Percentiles rank a stretch among this genome's conserved stretches.
Evolutionary conservation across 495 filamentous ascomycete species (phyloP).

Genomic region (Penicillium simplicissimum): DNA sequence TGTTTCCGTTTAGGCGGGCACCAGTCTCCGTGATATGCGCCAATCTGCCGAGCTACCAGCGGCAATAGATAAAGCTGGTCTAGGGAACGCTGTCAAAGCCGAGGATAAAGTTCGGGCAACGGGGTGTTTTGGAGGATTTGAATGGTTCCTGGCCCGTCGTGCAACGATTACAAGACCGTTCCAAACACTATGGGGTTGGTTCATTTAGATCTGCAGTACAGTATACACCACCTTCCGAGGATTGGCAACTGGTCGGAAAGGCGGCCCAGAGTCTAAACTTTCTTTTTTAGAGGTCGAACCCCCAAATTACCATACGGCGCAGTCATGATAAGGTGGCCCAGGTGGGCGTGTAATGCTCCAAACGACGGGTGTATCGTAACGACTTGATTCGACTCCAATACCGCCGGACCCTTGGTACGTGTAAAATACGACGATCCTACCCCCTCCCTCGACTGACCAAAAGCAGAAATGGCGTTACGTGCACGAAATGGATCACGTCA

Average conservation of each 20-base stretch:
- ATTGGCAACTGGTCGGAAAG: not conserved
- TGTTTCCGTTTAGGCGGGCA: not conserved
- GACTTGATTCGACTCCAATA: not conserved
- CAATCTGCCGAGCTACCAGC: not conserved
- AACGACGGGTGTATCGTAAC: not conserved
- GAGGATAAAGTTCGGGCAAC: not conserved
- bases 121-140: not conserved
- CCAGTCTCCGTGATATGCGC: not conserved
- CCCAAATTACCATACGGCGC: not conserved
- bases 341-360: not conserved
- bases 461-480: slow-evolving; percentile 11
- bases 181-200: not conserved
- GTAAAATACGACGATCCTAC: not conserved
- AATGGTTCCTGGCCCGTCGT: not conserved
- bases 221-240: not conserved
- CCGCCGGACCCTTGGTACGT: not conserved
- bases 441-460: slow-evolving; percentile 13
- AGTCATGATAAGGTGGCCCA: not conserved
- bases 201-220: not conserved
- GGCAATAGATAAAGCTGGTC: not conserved
- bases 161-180: not conserved
- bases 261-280: not conserved
- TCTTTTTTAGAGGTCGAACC: not conserved
- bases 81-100: not conserved
- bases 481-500: slow-evolving; percentile 21